A percentile compares a stretch with the other conserved stretches of the same genome.
Conservation (phyloP, 345 rosid species). For the Brassica nigra region DNA sequence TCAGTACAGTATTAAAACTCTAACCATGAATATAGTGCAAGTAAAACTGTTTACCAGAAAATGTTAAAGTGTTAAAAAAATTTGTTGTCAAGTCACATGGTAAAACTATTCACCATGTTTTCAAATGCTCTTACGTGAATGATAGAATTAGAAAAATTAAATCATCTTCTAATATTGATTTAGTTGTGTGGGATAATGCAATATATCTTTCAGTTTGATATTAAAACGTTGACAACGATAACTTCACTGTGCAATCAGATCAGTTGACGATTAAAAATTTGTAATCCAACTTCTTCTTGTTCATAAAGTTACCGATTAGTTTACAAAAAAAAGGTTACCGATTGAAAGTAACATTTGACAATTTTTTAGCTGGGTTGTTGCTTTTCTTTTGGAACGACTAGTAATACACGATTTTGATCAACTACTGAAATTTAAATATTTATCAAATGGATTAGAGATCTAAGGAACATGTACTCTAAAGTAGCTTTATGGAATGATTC, state of each 20-base stretch:
- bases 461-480: constrained; percentile 25
- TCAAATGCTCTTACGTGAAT: background rate
- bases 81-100: background rate
- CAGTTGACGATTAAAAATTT: background rate
- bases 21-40: background rate
- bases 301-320: background rate
- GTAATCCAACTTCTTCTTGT: background rate
- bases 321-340: background rate
- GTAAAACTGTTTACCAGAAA: background rate
- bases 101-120: background rate
- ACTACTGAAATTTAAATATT: background rate
- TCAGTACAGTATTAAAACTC: background rate
- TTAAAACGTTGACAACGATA: background rate
- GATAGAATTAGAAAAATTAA: background rate
- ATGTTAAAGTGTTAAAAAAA: background rate
- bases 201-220: background rate
- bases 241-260: constrained; percentile 10
- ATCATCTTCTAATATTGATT: background rate
- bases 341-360: background rate
- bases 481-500: constrained; percentile 41
- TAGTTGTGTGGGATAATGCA: background rate
- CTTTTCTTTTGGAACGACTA: constrained; percentile 20
- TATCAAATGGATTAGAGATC: constrained; percentile 26
- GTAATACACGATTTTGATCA: constrained; percentile 2
- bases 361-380: constrained; percentile 6